Evolutionary conservation across 768 basidiomycete species (phyloP), one percentile per base, ranked within the genome.

Genomic region (Xerocomellus amylosporus): DNA sequence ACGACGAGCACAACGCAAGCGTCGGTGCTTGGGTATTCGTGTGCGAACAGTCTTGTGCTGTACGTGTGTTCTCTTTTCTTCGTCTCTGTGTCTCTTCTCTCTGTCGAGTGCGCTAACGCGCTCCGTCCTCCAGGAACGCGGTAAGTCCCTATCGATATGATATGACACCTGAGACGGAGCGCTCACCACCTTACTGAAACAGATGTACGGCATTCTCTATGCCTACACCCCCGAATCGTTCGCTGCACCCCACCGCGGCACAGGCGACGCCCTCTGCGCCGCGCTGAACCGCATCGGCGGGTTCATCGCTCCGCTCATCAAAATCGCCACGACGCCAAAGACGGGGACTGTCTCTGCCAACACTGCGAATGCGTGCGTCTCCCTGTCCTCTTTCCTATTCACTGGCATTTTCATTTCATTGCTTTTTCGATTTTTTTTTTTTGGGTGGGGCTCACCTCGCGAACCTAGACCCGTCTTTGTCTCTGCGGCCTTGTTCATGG

Each of bases 151-250:
- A 34, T 51, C 28, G 17, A 39, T 26, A n/a, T 39, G 47, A 5
- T 38, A 9, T 6, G 9, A 53, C 19, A 51, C 22, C 49, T 34
- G 30, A 39, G 26, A 47, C 7, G 10, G 9, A 4, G 10, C 28
- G 39, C 28, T 56, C 14, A 46, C 39, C 31, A 28, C 28, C 2
- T 20, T n/a, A 33, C 30, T 4, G 10, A 45, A 24, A 49, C 24
- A 68, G 75, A 77, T 79, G 77, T 80, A 81, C 54, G 81, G 79
- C 10, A 74, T 81, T 10, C 69, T 82, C 14, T 84, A 77, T 49
- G 81, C 81, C 2, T 82, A 82, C 59, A 83, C 82, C 8, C 82
- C 82, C 1, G 82, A 84, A 61, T 78, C 80, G 19, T 84, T 84
- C 70, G 79, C 82, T 0, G 79, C 79, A 0, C 77, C 79, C 4